These are phyloP conservation scores for Trichoderma sp. DNA, from an alignment of 2,329 filamentous ascomycete species.

Conservation along the genomic window DNA sequence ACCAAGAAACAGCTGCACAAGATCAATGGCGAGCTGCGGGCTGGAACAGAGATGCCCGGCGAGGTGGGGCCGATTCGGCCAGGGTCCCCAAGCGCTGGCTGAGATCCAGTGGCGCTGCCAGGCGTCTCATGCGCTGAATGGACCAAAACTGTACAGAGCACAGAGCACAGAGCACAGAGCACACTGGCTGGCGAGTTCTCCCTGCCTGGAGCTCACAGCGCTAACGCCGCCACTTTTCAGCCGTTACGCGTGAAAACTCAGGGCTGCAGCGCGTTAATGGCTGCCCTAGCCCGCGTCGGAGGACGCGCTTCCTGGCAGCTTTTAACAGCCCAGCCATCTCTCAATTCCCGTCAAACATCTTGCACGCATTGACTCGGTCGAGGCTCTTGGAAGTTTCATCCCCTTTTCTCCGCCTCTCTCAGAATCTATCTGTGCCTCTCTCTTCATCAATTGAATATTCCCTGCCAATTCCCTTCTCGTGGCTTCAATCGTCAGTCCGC, in stretches of 20 bases:
- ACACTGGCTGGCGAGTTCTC: neutral
- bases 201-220: slow-evolving; percentile 8
- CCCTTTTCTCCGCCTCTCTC: neutral
- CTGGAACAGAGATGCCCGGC: neutral
- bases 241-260: neutral
- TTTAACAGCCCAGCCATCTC: neutral
- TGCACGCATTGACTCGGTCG: neutral
- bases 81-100: neutral
- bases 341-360: neutral
- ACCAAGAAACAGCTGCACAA: neutral
- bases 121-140: neutral
- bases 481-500: neutral
- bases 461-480: neutral
- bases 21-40: neutral
- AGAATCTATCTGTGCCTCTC: neutral
- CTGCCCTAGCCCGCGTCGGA: slow-evolving; percentile 9
- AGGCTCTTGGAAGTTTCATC: neutral
- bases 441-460: neutral
- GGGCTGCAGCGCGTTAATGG: slow-evolving; percentile 22
- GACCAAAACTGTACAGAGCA: neutral
- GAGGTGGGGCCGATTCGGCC: slow-evolving; percentile 1
- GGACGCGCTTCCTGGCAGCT: slow-evolving; percentile 12
- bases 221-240: slow-evolving; percentile 18
- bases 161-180: neutral
- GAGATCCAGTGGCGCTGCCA: slow-evolving; percentile 5